phyloP scores from a whole-genome alignment of 192 early-diverging fungal species.

The Mortierella hygrophila region DNA sequence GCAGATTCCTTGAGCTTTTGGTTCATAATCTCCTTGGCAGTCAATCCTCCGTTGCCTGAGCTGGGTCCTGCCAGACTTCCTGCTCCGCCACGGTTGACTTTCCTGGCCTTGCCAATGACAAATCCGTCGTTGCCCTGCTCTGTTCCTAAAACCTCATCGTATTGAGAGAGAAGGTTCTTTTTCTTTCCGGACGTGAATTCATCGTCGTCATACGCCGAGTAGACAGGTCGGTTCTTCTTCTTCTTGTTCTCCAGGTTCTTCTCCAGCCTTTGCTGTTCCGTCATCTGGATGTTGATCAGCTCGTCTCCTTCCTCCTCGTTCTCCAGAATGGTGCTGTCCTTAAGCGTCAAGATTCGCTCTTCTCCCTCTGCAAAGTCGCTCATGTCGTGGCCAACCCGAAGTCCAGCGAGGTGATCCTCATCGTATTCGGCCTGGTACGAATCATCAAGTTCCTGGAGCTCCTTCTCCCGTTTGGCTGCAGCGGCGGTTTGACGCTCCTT shows the following conservation, averaged over 20 bases:
- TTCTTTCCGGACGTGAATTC: constrained; percentile 66
- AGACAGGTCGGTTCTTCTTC: constrained; percentile 70
- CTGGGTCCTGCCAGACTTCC: neutral
- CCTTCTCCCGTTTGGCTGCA: constrained; percentile 57
- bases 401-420: constrained; percentile 70
- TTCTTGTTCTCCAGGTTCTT: constrained; percentile 84
- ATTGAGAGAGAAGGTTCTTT: constrained; percentile 77
- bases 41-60: constrained; percentile 8
- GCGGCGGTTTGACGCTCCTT: constrained; percentile 50
- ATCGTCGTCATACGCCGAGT: constrained; percentile 83
- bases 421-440: constrained; percentile 44
- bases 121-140: constrained; percentile 43
- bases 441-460: constrained; percentile 57
- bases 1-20: constrained; percentile 56
- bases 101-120: constrained; percentile 44
- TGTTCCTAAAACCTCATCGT: constrained; percentile 77
- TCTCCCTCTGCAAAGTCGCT: constrained; percentile 73
- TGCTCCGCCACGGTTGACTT: constrained; percentile 7
- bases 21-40: constrained; percentile 47
- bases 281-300: constrained; percentile 76
- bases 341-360: constrained; percentile 89
- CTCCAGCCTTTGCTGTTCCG: constrained; percentile 73
- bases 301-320: constrained; percentile 79
- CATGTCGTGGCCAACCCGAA: constrained; percentile 81
- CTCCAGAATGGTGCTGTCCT: constrained; percentile 82